Evolutionary conservation across 1,284 basidiomycete genomes (phyloP).

Genomic region (Cutaneotrichosporon sp.): DNA sequence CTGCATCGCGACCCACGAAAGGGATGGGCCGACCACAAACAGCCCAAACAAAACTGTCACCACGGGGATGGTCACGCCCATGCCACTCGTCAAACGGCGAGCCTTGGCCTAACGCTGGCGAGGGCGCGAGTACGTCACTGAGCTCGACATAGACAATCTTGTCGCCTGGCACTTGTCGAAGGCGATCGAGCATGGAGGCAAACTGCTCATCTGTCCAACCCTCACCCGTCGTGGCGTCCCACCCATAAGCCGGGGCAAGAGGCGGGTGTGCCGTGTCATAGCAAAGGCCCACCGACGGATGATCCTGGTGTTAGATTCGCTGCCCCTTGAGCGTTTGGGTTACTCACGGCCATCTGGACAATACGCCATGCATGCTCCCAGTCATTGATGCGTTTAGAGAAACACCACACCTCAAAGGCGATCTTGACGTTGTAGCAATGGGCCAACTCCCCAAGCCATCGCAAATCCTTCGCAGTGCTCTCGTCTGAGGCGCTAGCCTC

Average conservation of each 20-base stretch:
- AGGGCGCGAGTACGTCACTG: conserved; percentile 7
- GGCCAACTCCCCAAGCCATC: conserved; percentile 18
- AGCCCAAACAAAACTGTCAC: conserved; percentile 13
- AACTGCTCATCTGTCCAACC: conserved; percentile 8
- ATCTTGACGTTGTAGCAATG: conserved; percentile 17
- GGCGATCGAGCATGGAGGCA: not conserved
- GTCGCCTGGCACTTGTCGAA: conserved; percentile 8
- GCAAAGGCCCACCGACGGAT: conserved; percentile 20
- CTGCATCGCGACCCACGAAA: conserved; percentile 9
- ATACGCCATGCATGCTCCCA: conserved; percentile 21
- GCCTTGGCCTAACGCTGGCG: conserved; percentile 1
- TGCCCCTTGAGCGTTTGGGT: too few species aligned
- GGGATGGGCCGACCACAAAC: conserved; percentile 13
- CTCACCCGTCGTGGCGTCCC: conserved; percentile 5
- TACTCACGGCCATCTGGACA: conserved; percentile 9
- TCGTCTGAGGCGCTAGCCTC: conserved; percentile 11
- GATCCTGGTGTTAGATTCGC: conserved; percentile 6
- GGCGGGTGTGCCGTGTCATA: conserved; percentile 17
- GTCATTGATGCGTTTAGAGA: conserved; percentile 7
- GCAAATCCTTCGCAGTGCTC: conserved; percentile 14
- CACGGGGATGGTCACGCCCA: not conserved
- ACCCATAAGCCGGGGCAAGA: conserved; percentile 15
- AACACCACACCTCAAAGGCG: conserved; percentile 26
- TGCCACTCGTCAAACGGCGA: conserved; percentile 11
- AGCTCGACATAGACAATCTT: conserved; percentile 18